Percentiles rank a stretch among this genome's conserved stretches.
phyloP scores from a whole-genome alignment of 2,329 filamentous ascomycete species.

The Microdochium nivale region DNA sequence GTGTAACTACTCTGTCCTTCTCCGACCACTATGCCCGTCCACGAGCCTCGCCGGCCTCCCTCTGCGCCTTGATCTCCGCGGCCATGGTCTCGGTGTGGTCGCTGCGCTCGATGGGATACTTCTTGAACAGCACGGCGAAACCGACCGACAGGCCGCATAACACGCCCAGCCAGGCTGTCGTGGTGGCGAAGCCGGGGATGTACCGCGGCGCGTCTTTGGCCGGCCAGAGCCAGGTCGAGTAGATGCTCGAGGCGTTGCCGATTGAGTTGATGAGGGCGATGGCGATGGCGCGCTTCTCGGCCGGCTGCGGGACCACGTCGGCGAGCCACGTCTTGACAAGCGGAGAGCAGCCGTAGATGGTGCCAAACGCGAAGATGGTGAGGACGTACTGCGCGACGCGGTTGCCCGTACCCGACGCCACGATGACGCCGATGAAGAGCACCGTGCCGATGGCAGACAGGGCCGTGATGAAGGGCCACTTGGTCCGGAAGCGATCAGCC shows the following conservation, averaged over 20 bases:
- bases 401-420: constrained; percentile 2
- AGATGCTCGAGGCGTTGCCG: constrained; percentile 6
- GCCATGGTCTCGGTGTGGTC: constrained; percentile 1
- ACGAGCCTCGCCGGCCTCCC: neutral
- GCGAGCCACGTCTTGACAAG: constrained; percentile 13
- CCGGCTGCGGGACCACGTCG: constrained; percentile 10
- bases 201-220: constrained; percentile 4
- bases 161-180: constrained; percentile 9
- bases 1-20: too few relatives aligned
- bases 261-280: constrained; percentile 8
- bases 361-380: constrained; percentile 17
- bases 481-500: constrained; percentile 14
- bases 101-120: constrained; percentile 3
- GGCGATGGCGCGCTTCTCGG: constrained; percentile 6
- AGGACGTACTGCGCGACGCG: constrained; percentile 12
- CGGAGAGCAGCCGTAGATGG: constrained; percentile 16
- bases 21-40: neutral
- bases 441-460: constrained; percentile 13
- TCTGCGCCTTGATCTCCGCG: constrained; percentile 1
- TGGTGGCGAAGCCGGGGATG: constrained; percentile 6
- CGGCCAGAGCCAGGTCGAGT: constrained; percentile 5
- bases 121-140: constrained; percentile 8
- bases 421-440: constrained; percentile 13
- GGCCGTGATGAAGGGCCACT: constrained; percentile 16
- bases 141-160: constrained; percentile 4